Conservation (phyloP, 768 basidiomycete genomes). For the Glaciozyma antarctica region DNA sequence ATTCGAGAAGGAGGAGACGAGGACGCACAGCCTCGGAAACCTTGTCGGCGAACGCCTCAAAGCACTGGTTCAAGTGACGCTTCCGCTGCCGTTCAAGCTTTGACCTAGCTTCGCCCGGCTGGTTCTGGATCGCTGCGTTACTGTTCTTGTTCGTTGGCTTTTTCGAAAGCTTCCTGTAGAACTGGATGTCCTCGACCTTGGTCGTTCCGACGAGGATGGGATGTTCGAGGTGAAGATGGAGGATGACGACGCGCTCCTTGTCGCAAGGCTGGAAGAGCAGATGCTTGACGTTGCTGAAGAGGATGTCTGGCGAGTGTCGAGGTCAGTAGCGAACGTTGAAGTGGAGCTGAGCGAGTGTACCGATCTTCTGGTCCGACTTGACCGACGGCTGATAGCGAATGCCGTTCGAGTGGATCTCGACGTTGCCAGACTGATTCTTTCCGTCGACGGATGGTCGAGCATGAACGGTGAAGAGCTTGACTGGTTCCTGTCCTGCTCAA, state of each 20-base stretch:
- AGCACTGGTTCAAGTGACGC: constrained; percentile 83
- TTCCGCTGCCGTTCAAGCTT: constrained; percentile 95
- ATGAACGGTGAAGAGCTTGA: constrained; percentile 80
- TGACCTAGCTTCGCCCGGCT: constrained; percentile 89
- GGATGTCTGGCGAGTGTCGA: constrained; percentile 53
- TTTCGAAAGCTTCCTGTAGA: too few relatives aligned
- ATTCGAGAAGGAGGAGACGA: neutral
- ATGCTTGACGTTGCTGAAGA: constrained; percentile 96
- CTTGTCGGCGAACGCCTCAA: constrained; percentile 85
- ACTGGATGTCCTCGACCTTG: constrained; percentile 95
- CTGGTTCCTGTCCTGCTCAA: constrained; percentile 55
- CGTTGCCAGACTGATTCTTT: constrained; percentile 90
- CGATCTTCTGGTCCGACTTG: constrained; percentile 74
- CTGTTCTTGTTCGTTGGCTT: too few relatives aligned
- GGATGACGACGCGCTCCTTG: constrained; percentile 83
- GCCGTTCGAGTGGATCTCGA: constrained; percentile 97
- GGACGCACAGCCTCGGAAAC: constrained; percentile 72
- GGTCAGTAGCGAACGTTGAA: neutral
- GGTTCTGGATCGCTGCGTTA: constrained; percentile 85
- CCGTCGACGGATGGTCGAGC: constrained; percentile 89
- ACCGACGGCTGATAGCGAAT: constrained; percentile 79
- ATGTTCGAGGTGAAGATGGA: constrained; percentile 83
- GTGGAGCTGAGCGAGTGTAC: constrained; percentile 40
- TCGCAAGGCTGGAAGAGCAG: constrained; percentile 99
- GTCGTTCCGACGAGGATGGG: constrained; percentile 99